These are phyloP conservation scores for Lepiota brunneoincarnata DNA, from an alignment of 768 basidiomycete species.

Conservation along the genomic window DNA sequence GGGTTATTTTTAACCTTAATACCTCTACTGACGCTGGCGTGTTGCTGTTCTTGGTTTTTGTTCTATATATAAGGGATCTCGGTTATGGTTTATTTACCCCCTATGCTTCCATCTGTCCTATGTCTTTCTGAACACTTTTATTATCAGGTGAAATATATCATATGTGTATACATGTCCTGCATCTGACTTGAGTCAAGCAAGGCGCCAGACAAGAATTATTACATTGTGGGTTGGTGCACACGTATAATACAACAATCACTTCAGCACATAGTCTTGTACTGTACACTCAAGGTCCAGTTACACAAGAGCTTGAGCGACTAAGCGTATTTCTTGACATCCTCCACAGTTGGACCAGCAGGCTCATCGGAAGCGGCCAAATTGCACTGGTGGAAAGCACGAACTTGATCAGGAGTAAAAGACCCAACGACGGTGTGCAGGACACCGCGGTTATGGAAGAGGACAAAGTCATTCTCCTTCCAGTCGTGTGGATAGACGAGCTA, in stretches of 20 bases:
- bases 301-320: conserved; percentile 18
- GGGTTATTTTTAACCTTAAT: no score
- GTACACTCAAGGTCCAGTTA: no score
- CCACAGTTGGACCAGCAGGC: conserved; percentile 62
- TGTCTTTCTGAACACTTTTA: background rate
- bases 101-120: background rate
- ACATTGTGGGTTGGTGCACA: no score
- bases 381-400: conserved; percentile 82
- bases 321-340: conserved; percentile 65
- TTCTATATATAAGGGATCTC: background rate
- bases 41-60: background rate
- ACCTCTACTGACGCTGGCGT: background rate
- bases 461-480: conserved; percentile 73
- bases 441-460: conserved; percentile 86
- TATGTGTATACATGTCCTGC: background rate
- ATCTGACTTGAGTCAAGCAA: background rate
- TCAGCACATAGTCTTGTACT: no score
- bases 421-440: conserved; percentile 81
- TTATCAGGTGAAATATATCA: background rate
- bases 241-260: no score
- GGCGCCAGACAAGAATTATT: background rate
- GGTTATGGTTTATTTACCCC: background rate
- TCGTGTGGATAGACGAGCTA: conserved; percentile 87
- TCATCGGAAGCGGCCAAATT: conserved; percentile 81
- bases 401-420: conserved; percentile 63